These are phyloP conservation scores for Chamaecyparis obtusa DNA, from an alignment of 75 land plant genomes.

Conservation along the genomic window DNA sequence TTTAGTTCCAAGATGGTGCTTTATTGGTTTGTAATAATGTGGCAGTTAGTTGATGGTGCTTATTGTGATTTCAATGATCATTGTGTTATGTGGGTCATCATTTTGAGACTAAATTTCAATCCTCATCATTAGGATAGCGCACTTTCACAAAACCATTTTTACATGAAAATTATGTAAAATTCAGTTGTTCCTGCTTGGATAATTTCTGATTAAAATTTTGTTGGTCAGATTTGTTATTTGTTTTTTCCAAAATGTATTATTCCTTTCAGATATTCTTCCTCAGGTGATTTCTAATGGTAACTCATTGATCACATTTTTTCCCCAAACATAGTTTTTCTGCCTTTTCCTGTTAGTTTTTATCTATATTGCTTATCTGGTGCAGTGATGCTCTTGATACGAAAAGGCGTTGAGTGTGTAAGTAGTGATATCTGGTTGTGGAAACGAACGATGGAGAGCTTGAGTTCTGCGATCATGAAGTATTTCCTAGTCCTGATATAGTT, in stretches of 20 bases:
- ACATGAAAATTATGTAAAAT: neutral
- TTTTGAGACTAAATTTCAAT: neutral
- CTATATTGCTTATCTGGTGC: neutral
- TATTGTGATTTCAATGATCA: neutral
- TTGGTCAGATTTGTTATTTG: neutral
- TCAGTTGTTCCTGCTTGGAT: neutral
- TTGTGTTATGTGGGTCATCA: neutral
- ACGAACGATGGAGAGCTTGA: slow-evolving; percentile 42
- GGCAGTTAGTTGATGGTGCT: neutral
- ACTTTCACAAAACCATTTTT: neutral
- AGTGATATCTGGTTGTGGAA: neutral
- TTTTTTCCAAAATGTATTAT: neutral
- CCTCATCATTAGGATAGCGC: neutral
- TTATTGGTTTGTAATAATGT: neutral
- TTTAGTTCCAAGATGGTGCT: neutral
- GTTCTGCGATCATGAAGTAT: slow-evolving; percentile 21
- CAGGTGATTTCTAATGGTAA: neutral
- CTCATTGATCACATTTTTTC: neutral
- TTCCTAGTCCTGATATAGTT: slow-evolving; percentile 1
- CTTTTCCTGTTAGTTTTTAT: neutral
- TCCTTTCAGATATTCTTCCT: neutral
- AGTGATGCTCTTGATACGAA: neutral
- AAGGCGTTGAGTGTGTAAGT: neutral
- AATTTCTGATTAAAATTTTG: neutral
- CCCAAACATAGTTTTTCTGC: neutral